Evolutionary conservation across 148 eudicot genomes (phyloP).

Genomic region (Chenopodium formosanum): DNA sequence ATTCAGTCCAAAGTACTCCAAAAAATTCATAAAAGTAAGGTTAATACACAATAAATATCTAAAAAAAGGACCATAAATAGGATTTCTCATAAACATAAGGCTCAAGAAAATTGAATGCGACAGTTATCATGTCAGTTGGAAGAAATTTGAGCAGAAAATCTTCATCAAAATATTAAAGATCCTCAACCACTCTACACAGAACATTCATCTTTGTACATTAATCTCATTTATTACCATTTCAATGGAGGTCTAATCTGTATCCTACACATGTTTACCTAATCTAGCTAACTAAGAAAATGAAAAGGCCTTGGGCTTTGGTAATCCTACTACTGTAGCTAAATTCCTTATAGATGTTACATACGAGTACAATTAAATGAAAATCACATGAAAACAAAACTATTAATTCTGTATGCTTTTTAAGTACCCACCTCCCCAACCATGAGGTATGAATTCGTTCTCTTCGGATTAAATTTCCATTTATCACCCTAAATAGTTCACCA

Average conservation of each 20-base stretch:
- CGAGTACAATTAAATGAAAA: too few relatives aligned
- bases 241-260: constrained; percentile 2
- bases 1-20: constrained; percentile 13
- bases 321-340: not conserved
- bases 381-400: too few relatives aligned
- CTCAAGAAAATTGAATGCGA: constrained; percentile 10
- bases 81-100: constrained; percentile 13
- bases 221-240: not conserved
- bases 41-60: not conserved
- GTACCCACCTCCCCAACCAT: too few relatives aligned
- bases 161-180: not conserved
- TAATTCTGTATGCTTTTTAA: too few relatives aligned
- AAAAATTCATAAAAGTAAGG: not conserved
- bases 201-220: constrained; percentile 13
- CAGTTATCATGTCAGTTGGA: constrained; percentile 3
- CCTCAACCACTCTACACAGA: constrained; percentile 17
- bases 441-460: too few relatives aligned
- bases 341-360: not conserved
- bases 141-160: constrained; percentile 6
- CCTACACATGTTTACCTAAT: not conserved
- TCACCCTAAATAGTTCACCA: too few relatives aligned
- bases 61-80: constrained; percentile 6
- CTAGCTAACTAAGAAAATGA: not conserved
- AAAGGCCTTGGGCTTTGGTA: not conserved
- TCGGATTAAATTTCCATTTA: too few relatives aligned